Evolutionary conservation across 176 grass and related monocot genomes (phyloP).

Genomic region (Triticum turgidum): DNA sequence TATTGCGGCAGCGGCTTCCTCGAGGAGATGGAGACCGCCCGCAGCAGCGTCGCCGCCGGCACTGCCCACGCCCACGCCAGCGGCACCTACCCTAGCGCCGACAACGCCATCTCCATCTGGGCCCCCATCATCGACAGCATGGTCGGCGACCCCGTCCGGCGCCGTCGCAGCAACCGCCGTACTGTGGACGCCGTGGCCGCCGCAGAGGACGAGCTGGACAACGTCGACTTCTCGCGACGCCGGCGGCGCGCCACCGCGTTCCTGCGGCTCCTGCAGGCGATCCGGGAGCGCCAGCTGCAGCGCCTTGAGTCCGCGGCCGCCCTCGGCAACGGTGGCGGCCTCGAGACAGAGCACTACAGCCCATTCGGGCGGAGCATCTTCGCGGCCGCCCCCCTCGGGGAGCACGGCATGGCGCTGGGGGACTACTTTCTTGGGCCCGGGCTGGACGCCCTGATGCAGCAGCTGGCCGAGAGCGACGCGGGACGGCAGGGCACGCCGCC

Average conservation of each 20-base stretch:
- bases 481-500: conserved; percentile 58
- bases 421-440: conserved; percentile 72
- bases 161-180: conserved; percentile 32
- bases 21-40: conserved; percentile 74
- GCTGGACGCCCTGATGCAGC: conserved; percentile 66
- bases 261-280: conserved; percentile 48
- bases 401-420: conserved; percentile 45
- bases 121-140: conserved; percentile 58
- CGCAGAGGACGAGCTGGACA: conserved; percentile 23
- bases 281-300: conserved; percentile 51
- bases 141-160: conserved; percentile 45
- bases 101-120: conserved; percentile 51
- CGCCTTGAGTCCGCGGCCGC: conserved; percentile 33
- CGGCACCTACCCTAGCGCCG: conserved; percentile 6
- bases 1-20: conserved; percentile 76
- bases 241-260: conserved; percentile 48
- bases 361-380: conserved; percentile 34
- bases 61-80: not conserved
- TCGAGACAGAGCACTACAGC: conserved; percentile 26
- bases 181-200: conserved; percentile 1
- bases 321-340: not conserved
- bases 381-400: conserved; percentile 11
- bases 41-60: not conserved
- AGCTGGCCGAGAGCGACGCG: conserved; percentile 53
- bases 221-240: conserved; percentile 30